Conservation (phyloP, 2,329 filamentous ascomycete species). For the Claviceps africana region DNA sequence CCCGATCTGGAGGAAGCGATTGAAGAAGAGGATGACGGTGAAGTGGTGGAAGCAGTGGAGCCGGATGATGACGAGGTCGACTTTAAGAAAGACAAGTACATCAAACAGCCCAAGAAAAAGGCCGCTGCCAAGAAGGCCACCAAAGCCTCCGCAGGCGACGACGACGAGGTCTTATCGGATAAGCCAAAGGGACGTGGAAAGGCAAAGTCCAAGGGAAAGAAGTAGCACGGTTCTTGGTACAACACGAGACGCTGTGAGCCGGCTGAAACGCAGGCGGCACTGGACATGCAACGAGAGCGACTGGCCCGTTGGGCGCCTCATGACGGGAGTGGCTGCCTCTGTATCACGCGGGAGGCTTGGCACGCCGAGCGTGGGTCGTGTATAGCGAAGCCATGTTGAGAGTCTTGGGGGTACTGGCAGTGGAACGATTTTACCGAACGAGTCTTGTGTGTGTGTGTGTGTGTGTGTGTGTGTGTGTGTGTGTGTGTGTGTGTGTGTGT, state of each 20-base stretch:
- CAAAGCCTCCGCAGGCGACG: slow-evolving; percentile 36
- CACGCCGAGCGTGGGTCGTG: neutral
- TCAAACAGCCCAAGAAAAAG: slow-evolving; percentile 74
- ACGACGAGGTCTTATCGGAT: slow-evolving; percentile 36
- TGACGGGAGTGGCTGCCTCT: neutral
- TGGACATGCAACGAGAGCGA: neutral
- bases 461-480: too few relatives aligned
- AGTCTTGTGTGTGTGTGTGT: neutral
- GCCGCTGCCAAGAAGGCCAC: slow-evolving; percentile 26
- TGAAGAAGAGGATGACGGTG: slow-evolving; percentile 75
- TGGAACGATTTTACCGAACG: neutral
- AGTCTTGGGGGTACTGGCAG: neutral
- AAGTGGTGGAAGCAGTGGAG: slow-evolving; percentile 40
- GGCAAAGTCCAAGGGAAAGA: slow-evolving; percentile 34
- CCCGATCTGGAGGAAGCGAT: slow-evolving; percentile 95
- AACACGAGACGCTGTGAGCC: neutral
- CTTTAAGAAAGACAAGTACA: slow-evolving; percentile 88
- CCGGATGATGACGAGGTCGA: slow-evolving; percentile 65
- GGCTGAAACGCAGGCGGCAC: neutral
- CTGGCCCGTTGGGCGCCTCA: neutral
- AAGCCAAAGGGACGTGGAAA: slow-evolving; percentile 36
- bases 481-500: too few relatives aligned
- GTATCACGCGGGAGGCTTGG: neutral
- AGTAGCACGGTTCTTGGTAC: slow-evolving; percentile 10
- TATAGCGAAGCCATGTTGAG: neutral